Evolutionary conservation across 2,329 filamentous ascomycete genomes (phyloP).

Genomic region (Apiospora saccharicola): DNA sequence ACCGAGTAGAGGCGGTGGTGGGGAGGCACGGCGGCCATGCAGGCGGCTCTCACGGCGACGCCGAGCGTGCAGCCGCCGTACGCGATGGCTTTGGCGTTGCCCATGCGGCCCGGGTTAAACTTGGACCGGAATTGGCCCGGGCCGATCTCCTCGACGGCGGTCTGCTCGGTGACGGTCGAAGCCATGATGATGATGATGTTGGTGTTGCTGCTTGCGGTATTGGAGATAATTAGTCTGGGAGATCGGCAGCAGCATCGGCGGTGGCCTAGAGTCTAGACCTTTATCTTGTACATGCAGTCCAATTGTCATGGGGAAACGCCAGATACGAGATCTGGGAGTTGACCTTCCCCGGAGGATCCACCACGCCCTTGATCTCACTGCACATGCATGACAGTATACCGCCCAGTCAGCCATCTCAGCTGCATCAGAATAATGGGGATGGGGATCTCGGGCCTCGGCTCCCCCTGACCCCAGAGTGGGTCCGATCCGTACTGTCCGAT

Average conservation of each 20-base stretch:
- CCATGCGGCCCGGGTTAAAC: slow-evolving; percentile 27
- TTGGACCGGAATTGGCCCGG: slow-evolving; percentile 29
- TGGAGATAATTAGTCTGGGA: background rate
- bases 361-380: background rate
- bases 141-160: slow-evolving; percentile 26
- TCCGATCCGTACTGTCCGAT: background rate
- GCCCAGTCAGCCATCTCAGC: background rate
- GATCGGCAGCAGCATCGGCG: background rate
- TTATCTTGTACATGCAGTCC: background rate
- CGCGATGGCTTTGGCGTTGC: slow-evolving; percentile 30
- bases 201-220: background rate
- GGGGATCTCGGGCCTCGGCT: background rate
- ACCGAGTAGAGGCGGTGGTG: slow-evolving; percentile 54
- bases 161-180: slow-evolving; percentile 25
- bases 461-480: slow-evolving; percentile 10
- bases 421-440: background rate
- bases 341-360: background rate
- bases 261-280: background rate
- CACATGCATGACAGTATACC: background rate
- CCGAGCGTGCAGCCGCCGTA: slow-evolving; percentile 41
- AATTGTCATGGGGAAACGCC: background rate
- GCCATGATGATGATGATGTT: slow-evolving; percentile 24
- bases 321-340: background rate
- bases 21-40: slow-evolving; percentile 42
- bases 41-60: slow-evolving; percentile 50